Base-by-base conservation (phyloP, 805 yeast genomes). In the Vanderwaltozyma yarrowii region DNA sequence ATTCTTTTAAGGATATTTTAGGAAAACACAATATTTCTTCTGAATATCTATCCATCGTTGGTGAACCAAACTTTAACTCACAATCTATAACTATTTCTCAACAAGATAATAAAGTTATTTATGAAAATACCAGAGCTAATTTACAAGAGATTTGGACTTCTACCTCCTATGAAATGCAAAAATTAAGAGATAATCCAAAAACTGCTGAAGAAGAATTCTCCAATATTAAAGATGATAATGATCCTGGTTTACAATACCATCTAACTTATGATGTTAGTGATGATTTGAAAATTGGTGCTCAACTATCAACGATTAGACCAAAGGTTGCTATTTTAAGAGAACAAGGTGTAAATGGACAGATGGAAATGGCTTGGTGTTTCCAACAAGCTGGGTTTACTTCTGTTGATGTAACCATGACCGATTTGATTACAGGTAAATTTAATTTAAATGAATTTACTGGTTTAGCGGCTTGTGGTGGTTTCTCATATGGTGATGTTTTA, bases 311-410 rank as follows among this genome's bases (percentile, higher is more conserved):
- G 13, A 35, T 27, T 5, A 76, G 68, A 54, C 98, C 98, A 36
- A 81, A 77, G 62, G 97, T 92, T 47, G 98, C 97, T 30, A 87
- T 92, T 40, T 70, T 92, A 54, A 82, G 98, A 67, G 98, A 92
- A 61, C 98, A 92, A 66, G 98, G 98, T 66, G 96, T 92, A 39
- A 92, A 92, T 61, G 94, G 96, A 26, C 95, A 89, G 60, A 84
- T 82, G 71, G 98, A 92, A 67, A 88, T 92, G 96, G 96, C 97
- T 2, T 88, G 94, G 85, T 75, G 89, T 47, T 87, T 92, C 73
- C 80, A 80, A 58, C 86, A 80, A 60, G 95, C 97, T 26, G 98
- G 98, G 0, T 92, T 92, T 61, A 86, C 78, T 16, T 71, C 88
- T n/a, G 76, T 84, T 42, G 98, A 92, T 62, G 95, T 92, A 30